These are phyloP conservation scores for Oemleria cerasiformis DNA, from an alignment of 306 rosid species.

Conservation along the genomic window DNA sequence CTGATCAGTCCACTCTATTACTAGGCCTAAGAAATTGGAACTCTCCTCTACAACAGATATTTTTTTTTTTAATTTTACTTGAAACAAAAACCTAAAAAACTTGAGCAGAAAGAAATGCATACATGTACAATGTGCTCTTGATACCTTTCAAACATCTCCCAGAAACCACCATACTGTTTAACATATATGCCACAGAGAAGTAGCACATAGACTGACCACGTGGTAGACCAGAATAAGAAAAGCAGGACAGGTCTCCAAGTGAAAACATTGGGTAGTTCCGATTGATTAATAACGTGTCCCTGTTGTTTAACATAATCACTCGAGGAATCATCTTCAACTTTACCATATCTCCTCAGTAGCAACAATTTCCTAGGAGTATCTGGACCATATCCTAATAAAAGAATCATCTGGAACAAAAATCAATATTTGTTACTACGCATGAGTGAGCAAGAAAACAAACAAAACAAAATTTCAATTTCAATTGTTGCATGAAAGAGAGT, in stretches of 20 bases:
- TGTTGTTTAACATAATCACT: conserved; percentile 34
- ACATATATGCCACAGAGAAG: conserved; percentile 63
- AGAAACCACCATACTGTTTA: conserved; percentile 70
- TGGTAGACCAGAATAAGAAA: conserved; percentile 55
- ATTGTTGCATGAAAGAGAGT: background rate
- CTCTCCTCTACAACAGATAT: background rate
- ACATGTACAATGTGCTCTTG: conserved; percentile 7
- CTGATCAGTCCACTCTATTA: background rate
- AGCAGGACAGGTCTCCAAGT: conserved; percentile 55
- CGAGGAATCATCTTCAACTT: conserved; percentile 39
- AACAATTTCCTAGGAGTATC: conserved; percentile 83
- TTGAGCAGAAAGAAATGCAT: background rate
- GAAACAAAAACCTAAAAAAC: conserved; percentile 5
- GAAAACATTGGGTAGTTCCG: conserved; percentile 35
- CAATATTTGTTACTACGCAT: conserved; percentile 22
- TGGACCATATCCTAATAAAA: conserved; percentile 79
- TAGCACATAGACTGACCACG: conserved; percentile 75
- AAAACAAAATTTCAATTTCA: background rate
- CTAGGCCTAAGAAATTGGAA: background rate
- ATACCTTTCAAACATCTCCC: conserved; percentile 88
- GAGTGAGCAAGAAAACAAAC: conserved; percentile 1
- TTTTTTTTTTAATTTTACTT: background rate
- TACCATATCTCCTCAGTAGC: conserved; percentile 31
- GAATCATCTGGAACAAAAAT: conserved; percentile 49
- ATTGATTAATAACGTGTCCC: conserved; percentile 38